phyloP scores from a whole-genome alignment of 441 rosid genomes.

The Populus hybrid region DNA sequence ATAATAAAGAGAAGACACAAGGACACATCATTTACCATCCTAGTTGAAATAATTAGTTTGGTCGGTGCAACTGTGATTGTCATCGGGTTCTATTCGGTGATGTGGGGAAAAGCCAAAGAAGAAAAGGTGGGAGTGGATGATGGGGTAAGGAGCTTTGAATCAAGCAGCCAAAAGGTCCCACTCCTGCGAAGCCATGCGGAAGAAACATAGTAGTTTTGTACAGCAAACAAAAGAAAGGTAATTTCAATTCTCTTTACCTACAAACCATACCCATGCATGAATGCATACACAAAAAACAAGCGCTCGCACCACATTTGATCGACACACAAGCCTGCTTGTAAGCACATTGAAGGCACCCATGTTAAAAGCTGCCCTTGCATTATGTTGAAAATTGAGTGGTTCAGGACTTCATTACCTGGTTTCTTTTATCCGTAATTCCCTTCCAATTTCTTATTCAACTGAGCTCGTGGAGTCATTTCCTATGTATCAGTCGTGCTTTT shows the following conservation, averaged over 20 bases:
- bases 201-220: constrained; percentile 19
- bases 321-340: neutral
- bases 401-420: neutral
- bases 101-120: constrained; percentile 59
- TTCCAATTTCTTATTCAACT: neutral
- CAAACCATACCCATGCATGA: neutral
- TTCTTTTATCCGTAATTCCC: neutral
- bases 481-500: neutral
- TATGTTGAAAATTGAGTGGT: neutral
- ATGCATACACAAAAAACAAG: neutral
- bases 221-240: constrained; percentile 19
- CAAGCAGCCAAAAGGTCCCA: constrained; percentile 31
- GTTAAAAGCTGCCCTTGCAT: neutral
- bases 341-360: neutral
- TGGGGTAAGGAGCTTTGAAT: constrained; percentile 13
- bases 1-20: neutral
- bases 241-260: constrained; percentile 7
- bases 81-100: constrained; percentile 45
- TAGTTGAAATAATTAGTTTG: constrained; percentile 32
- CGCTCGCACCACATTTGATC: neutral
- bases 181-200: constrained; percentile 36
- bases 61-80: constrained; percentile 46
- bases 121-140: constrained; percentile 20
- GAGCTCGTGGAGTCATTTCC: neutral
- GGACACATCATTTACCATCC: neutral